Evolutionary conservation across 2,329 filamentous ascomycete species (phyloP), one percentile per base, ranked within the genome.

Genomic region (Exserohilum rostratum): DNA sequence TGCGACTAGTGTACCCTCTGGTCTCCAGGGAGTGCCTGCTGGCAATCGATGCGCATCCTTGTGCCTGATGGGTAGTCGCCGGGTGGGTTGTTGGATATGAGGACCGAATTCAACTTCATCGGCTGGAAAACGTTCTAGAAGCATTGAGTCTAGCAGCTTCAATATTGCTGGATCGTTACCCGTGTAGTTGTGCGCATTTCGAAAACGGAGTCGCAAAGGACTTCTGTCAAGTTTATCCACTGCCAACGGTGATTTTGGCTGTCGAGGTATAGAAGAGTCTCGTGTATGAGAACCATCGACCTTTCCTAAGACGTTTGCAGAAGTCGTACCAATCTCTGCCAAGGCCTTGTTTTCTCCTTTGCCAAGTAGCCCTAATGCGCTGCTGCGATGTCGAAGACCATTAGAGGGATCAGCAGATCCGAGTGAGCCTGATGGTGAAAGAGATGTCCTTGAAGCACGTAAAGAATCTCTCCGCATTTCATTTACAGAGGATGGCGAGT

Each of bases 1-100:
- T 2, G 93, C 91, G 17, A 98, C 89, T 7, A 98, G 82, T 46
- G 87, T 88, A 1, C 95, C 93, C 50, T 87, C 85, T 0, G 95
- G 95, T 61, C 86, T 88, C 95, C 95, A 99, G 2, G 85, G 83
- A 50, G 85, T 85, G 30, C 87, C 75, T 45, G 74, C 46, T 22
- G 72, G 57, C 48, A 61, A 64, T 66, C 78, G 76, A 54, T 82
- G 84, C 22, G 83, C 80, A 30, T 80, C 82, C 20, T 81, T 78
- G 57, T 80, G 81, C 57, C 78, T 81, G 50, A 86, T 85, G 5
- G 83, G 79, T 40, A 78, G 75, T 50, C 78, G 70, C 35, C 75
- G 79, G 40, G 85, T 86, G 4, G 89, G 81, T 1, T 89, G 86
- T 47, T 88, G 87, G 27, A 96, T 88, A 67, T 89, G 83, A 0